phyloP scores from a whole-genome alignment of 257 asterid species.

The Ballota nigra region DNA sequence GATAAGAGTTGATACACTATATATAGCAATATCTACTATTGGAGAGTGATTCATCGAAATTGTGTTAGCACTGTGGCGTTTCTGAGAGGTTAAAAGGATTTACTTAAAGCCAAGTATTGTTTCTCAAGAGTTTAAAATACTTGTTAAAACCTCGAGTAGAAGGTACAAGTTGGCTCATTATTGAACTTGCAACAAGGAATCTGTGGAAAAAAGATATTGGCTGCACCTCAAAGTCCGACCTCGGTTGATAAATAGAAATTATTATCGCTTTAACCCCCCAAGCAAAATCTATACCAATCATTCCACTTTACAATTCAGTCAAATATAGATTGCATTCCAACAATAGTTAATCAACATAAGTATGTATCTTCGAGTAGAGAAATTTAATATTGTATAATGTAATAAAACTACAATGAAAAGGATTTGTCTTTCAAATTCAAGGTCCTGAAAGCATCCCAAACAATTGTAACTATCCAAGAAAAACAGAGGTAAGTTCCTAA shows the following conservation, averaged over 20 bases:
- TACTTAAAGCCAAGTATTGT: background rate
- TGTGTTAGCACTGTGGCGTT: background rate
- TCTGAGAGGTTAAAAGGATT: background rate
- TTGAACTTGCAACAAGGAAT: background rate
- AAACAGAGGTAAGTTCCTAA: background rate
- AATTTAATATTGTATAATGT: background rate
- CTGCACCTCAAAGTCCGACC: background rate
- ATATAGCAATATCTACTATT: background rate
- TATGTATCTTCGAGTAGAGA: background rate
- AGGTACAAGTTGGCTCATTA: background rate
- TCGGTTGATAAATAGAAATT: background rate
- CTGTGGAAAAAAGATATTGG: background rate
- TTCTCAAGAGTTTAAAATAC: background rate
- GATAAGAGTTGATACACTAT: background rate
- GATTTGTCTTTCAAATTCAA: background rate
- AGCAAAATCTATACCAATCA: slow-evolving; percentile 14
- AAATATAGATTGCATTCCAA: background rate
- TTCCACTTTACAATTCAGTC: background rate
- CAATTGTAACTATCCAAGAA: background rate
- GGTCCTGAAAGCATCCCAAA: background rate
- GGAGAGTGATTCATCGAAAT: background rate
- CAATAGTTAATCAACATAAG: background rate
- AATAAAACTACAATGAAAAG: background rate
- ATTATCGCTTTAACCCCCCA: background rate
- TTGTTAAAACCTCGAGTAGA: too few species aligned